Evolutionary conservation across 805 yeast species (phyloP).

Genomic region (Ogataea trehaloabstinens): DNA sequence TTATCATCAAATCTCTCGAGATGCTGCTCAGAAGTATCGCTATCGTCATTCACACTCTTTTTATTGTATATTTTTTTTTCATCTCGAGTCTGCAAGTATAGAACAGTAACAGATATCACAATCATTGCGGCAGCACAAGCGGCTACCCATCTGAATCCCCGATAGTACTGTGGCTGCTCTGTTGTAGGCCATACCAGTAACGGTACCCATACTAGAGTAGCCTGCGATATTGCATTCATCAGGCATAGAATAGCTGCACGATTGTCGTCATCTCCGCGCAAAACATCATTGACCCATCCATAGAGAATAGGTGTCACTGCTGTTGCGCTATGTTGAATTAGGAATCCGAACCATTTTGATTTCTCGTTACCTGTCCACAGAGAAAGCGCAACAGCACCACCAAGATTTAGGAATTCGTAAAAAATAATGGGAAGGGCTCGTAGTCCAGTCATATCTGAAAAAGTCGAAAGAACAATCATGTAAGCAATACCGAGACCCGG

Average conservation of each 20-base stretch:
- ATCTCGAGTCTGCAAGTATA: neutral
- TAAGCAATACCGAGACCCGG: conserved; percentile 1
- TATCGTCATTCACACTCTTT: too few species aligned
- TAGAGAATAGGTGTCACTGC: neutral
- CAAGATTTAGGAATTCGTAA: neutral
- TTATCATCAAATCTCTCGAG: too few species aligned
- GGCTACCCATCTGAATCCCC: neutral
- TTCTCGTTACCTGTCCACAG: neutral
- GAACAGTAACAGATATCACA: neutral
- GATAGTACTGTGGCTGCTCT: neutral
- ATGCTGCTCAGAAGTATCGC: too few species aligned
- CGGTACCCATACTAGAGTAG: neutral
- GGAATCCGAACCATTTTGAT: neutral
- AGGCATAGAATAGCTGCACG: neutral
- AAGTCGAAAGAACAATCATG: neutral
- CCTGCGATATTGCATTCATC: neutral
- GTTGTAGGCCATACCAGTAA: neutral
- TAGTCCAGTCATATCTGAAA: neutral
- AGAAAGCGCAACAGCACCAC: neutral
- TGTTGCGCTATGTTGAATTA: neutral
- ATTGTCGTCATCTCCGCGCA: neutral
- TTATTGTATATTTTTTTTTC: conserved; percentile 1
- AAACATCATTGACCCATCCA: neutral
- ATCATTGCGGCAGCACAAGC: neutral
- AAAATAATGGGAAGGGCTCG: neutral